Evolutionary conservation across 2,329 filamentous ascomycete genomes (phyloP).

Genomic region (Colletotrichum plurivorum): DNA sequence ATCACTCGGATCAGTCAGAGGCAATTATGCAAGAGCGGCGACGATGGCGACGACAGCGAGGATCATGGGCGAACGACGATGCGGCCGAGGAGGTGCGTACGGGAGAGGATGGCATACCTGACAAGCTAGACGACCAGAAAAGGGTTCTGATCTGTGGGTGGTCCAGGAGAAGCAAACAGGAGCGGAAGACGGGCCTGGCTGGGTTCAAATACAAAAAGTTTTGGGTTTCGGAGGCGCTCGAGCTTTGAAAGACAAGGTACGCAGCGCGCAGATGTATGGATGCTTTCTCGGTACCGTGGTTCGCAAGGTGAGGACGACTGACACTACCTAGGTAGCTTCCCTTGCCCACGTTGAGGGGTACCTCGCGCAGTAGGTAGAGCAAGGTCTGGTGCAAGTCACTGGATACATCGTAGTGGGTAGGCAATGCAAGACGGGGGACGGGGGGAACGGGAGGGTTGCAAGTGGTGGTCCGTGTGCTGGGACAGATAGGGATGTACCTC

Average conservation of each 20-base stretch:
- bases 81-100: not conserved
- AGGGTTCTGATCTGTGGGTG: not conserved
- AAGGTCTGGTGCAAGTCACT: constrained; percentile 17
- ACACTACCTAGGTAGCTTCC: constrained; percentile 6
- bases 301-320: not conserved
- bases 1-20: too few species aligned
- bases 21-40: not conserved
- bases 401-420: not conserved
- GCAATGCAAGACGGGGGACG: constrained; percentile 12
- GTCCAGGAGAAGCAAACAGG: not conserved
- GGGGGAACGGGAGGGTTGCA: constrained; percentile 17
- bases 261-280: constrained; percentile 5
- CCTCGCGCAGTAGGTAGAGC: not conserved
- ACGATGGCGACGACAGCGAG: not conserved
- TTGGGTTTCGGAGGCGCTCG: constrained; percentile 30
- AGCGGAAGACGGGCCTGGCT: constrained; percentile 5
- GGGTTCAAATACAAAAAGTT: constrained; percentile 28
- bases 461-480: constrained; percentile 23
- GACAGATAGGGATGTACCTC: too few species aligned
- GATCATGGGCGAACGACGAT: not conserved
- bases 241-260: constrained; percentile 5
- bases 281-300: constrained; percentile 21
- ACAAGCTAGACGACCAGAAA: not conserved
- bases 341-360: not conserved
- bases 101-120: not conserved